Percentiles rank a stretch among this genome's conserved stretches.
Evolutionary conservation across 768 basidiomycete species (phyloP).

Genomic region (Lyophyllum semitale): DNA sequence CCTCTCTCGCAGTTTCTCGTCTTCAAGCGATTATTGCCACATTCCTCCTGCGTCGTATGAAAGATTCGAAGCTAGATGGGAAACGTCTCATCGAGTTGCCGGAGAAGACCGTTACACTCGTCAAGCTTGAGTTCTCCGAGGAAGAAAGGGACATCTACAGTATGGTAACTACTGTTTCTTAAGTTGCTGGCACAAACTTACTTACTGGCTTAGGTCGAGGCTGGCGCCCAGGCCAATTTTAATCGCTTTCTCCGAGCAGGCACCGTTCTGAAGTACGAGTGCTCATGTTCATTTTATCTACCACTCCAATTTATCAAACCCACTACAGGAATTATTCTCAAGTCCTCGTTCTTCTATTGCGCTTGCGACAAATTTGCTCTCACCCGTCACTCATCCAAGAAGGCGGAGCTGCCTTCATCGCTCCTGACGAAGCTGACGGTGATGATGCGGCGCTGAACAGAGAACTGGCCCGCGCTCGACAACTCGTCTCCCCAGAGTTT

Average conservation of each 20-base stretch:
- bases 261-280: constrained; percentile 64
- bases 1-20: constrained; percentile 54
- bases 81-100: constrained; percentile 69
- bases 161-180: constrained; percentile 33
- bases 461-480: constrained; percentile 48
- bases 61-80: constrained; percentile 64
- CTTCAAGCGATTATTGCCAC: constrained; percentile 58
- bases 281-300: neutral
- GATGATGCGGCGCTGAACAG: constrained; percentile 22
- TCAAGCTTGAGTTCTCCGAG: constrained; percentile 54
- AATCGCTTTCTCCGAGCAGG: constrained; percentile 62
- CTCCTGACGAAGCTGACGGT: constrained; percentile 39
- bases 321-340: constrained; percentile 56
- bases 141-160: constrained; percentile 70
- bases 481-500: constrained; percentile 46
- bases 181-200: neutral
- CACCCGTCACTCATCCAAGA: constrained; percentile 71
- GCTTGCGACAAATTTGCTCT: constrained; percentile 68
- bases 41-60: constrained; percentile 63
- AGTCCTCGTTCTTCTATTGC: constrained; percentile 48
- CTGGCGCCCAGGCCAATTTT: constrained; percentile 58
- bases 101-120: constrained; percentile 49
- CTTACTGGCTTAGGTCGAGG: constrained; percentile 43
- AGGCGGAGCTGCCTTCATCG: constrained; percentile 46
- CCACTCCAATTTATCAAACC: neutral